Base-by-base conservation (phyloP, 176 grass and related monocot genomes). In the Zoysia japonica region DNA sequence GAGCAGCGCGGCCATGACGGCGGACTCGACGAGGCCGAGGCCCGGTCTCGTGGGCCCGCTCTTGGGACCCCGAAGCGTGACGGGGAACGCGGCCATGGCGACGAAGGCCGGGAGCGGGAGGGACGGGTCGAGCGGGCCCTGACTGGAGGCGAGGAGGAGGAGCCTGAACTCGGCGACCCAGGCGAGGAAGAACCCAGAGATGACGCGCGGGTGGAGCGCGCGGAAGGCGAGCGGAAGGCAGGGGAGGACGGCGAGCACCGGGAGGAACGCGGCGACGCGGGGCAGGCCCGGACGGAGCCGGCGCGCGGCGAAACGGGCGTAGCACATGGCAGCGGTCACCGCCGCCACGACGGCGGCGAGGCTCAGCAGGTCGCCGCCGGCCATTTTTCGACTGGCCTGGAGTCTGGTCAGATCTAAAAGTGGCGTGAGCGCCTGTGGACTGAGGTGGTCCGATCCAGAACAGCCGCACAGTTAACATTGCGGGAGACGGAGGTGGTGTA, bases 111-210 rank as follows among this genome's bases (percentile, higher is more conserved):
- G 71, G 13, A 92, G 75, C 10, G 90, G 67, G 74, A 96, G 93
- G 49, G 72, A 68, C 9, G 84, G 50, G 47, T 83, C 62, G 60
- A 95, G 84, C 2, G 93, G 89, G 1, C 89, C 87, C 16, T 82
- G 77, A 11, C 80, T 87, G 4, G 59, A 11, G 19, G 70, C 88
- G 60, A 95, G 89, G 43, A 87, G 87, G 37, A 96, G 79, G 44
- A 96, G 87, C 46, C 87, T 90, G 89, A 92, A 96, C 68, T 86
- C 56, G 37, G 72, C 74, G 35, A 89, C 75, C 89, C 87, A 92
- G 41, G 65, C 77, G 59, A 95, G 89, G 84, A 89, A 95, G 89
- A 95, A 92, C 4, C 68, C 81, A 5, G 84, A 95, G 66, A 91
- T 83, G 67, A 14, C 36, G 36, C 89, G 92, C 2, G 78, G 76